Percentiles rank a stretch among this genome's conserved stretches.
Conservation (phyloP, 1,284 basidiomycete genomes). For the Ustilago esculenta region DNA sequence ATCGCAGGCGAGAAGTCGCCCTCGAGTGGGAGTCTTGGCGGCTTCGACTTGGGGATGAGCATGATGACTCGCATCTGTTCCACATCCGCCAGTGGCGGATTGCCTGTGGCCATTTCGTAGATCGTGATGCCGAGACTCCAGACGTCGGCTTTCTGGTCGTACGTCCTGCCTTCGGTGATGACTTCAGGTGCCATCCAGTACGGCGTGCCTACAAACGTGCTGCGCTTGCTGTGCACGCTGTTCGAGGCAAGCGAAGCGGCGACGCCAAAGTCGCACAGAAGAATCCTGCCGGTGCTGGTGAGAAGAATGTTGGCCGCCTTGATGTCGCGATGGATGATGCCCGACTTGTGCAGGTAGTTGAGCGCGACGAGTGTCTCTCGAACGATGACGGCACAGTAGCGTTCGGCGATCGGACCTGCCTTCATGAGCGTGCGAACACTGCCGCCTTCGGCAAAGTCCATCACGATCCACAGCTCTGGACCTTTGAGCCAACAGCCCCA, state of each 20-base stretch:
- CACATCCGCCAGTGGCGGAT: slow-evolving; percentile 54
- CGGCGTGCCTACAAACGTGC: slow-evolving; percentile 54
- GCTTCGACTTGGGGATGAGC: slow-evolving; percentile 86
- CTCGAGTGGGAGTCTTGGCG: slow-evolving; percentile 80
- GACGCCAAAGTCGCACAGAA: slow-evolving; percentile 68
- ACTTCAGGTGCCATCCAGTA: slow-evolving; percentile 64
- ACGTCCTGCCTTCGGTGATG: slow-evolving; percentile 68
- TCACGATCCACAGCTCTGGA: slow-evolving; percentile 96
- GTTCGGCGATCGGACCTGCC: slow-evolving; percentile 83
- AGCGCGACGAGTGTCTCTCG: slow-evolving; percentile 75
- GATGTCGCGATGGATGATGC: slow-evolving; percentile 58
- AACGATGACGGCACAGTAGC: slow-evolving; percentile 85
- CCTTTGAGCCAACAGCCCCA: slow-evolving; percentile 95
- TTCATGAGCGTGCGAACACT: slow-evolving; percentile 87
- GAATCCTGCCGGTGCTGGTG: slow-evolving; percentile 45
- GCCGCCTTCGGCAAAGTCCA: slow-evolving; percentile 97
- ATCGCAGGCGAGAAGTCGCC: slow-evolving; percentile 82
- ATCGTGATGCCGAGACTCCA: slow-evolving; percentile 57
- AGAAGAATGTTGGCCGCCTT: slow-evolving; percentile 57
- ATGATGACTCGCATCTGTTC: slow-evolving; percentile 89
- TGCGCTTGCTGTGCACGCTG: slow-evolving; percentile 68
- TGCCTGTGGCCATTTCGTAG: slow-evolving; percentile 56
- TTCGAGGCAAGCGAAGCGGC: slow-evolving; percentile 82
- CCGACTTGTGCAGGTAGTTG: slow-evolving; percentile 49
- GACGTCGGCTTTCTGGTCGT: slow-evolving; percentile 56